Evolutionary conservation across 345 rosid genomes (phyloP).

Genomic region (thale cress (Arabidopsis thaliana)): DNA sequence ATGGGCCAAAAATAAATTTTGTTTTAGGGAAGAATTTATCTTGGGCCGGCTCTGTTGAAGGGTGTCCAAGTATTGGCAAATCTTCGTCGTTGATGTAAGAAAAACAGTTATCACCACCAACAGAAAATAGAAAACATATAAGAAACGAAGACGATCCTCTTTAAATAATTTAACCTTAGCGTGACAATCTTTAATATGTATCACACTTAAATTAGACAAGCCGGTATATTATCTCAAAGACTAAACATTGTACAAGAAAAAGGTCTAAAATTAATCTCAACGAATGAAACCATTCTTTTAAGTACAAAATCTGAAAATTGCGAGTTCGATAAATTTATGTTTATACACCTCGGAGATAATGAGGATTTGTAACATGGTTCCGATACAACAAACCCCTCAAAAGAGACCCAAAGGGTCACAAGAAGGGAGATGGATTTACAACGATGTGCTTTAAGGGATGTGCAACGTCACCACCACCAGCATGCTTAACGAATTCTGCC

Average conservation of each 20-base stretch:
- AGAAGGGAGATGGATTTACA: conserved; percentile 60
- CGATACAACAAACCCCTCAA: conserved; percentile 1
- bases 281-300: neutral
- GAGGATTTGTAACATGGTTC: conserved; percentile 5
- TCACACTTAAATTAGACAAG: neutral
- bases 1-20: too few relatives aligned
- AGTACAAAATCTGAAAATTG: conserved; percentile 3
- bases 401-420: conserved; percentile 29
- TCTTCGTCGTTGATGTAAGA: too few relatives aligned
- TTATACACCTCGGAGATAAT: conserved; percentile 28
- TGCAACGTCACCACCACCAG: conserved; percentile 70
- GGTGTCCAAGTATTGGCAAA: too few relatives aligned
- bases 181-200: too few relatives aligned
- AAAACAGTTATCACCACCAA: too few relatives aligned
- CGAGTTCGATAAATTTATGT: neutral
- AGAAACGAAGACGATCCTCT: too few relatives aligned
- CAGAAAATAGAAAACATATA: too few relatives aligned
- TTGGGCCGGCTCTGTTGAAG: too few relatives aligned
- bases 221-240: neutral
- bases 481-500: conserved; percentile 84
- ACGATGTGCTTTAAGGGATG: conserved; percentile 86
- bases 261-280: neutral
- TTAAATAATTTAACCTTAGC: too few relatives aligned
- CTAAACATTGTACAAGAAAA: neutral
- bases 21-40: too few relatives aligned